Base-by-base conservation (phyloP, 768 basidiomycete species). In the Mrakia hoshinonis region DNA sequence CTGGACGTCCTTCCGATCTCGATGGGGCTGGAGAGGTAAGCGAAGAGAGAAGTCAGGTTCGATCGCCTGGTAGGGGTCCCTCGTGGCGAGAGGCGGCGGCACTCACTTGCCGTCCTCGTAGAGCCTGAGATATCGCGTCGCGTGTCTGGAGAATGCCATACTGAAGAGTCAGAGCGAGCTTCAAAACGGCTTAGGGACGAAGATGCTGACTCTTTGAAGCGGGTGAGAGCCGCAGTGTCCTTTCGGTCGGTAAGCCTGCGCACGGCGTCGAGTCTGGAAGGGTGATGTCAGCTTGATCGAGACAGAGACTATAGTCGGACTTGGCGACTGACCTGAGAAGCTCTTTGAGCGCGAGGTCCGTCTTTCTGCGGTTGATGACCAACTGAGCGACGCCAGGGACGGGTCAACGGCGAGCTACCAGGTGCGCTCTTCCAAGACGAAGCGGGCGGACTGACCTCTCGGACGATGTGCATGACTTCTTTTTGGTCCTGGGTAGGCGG, bases 1-100 rank as follows among this genome's bases (percentile, higher is more conserved):
- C 69, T 60, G 7, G 69, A 48, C 3, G 69, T 70, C 39, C 43
- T 34, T 9, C 62, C 69, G 20, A 70, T 51, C 7, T 70, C 69
- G 26, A 70, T 11, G 12, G 61, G 38, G 1, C 58, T 39, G 20
- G 49, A 51, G 22, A 11, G 49, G 49, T 5, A 20, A 6, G 20
- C 22, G 22, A 18, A 20, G 20, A 51, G 6, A 51, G 7, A 6
- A 18, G 49, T 51, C 20, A 51, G 49, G 46, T 47, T 51, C n/a
- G 22, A 51, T 18, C 49, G 22, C 20, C 10, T 10, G 46, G 46
- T 10, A 20, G 20, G 20, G 20, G 46, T 10, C 10, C 46, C 46
- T 10, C 46, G 20, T 20, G 46, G 10, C 46, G 20, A 20, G 10
- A 47, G 46, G 46, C 46, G 46, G 46, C 46, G 15, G 43, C 43